Evolutionary conservation across 306 rosid genomes (phyloP), one percentile per base, ranked within the genome.

Genomic region (Cercis canadensis): DNA sequence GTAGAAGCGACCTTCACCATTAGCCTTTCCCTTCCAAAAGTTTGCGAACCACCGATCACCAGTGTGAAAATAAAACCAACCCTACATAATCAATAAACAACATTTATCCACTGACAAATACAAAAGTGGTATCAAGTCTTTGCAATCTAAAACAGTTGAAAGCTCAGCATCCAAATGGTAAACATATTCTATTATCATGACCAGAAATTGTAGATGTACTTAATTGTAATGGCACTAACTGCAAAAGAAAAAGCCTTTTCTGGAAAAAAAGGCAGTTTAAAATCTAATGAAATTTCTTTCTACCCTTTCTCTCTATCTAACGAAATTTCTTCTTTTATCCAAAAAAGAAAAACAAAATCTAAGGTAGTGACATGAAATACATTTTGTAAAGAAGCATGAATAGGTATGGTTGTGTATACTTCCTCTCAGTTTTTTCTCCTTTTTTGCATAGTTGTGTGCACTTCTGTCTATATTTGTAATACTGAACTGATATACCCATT

Each of bases 11-110:
- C 98, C 92, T 80, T 94, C 97, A 14, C 98, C 98, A 45, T 86
- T 86, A 65, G 98, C 98, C 81, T 89, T 94, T 76, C 98, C 98
- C 85, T 89, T 94, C 97, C 98, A 94, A 85, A 94, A 94, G 86
- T 89, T 94, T 40, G 92, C 90, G 74, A 94, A 94, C 96, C 96
- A 94, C 70, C 97, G 79, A 75, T 94, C 96, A 21, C 96, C 92
- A 0, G 90, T 85, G 68, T 86, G 96, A 70, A 94, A 94, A 81
- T 94, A 94, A 78, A 87, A 83, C 98, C 98, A 94, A 55, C 97
- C 97, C 96, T 92, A 69, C 67, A 62, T 52, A 72, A 83, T 62
- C 74, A 78, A 58, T 54, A 65, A 11, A 11, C 66, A 11, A 7
- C 58, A 62, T 31, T 74, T 74, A 74, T 52, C 43, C 15, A 11